Conservation (phyloP, 2,329 filamentous ascomycete species). For the Diplocarpon mali region DNA sequence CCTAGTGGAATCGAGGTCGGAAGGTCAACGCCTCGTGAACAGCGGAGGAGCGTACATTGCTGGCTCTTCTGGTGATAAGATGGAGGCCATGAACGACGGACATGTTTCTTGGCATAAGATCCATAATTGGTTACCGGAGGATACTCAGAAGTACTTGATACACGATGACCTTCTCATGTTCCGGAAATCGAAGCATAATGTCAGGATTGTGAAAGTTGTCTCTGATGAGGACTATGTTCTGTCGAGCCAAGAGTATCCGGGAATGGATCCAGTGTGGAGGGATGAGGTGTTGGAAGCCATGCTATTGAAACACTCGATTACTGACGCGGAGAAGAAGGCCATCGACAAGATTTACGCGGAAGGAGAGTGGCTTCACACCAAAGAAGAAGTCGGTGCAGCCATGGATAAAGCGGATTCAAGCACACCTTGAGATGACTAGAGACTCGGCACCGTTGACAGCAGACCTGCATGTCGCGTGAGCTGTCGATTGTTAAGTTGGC, state of each 20-base stretch:
- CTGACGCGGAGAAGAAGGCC: conserved; percentile 1
- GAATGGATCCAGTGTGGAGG: conserved; percentile 7
- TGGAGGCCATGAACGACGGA: conserved; percentile 34
- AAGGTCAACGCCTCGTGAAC: conserved; percentile 46
- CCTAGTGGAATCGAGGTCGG: conserved; percentile 42
- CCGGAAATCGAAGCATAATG: conserved; percentile 52
- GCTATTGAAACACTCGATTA: not conserved
- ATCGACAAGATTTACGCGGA: not conserved
- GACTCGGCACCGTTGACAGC: too few relatives aligned
- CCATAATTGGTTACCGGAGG: conserved; percentile 44
- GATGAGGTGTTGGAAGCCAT: conserved; percentile 5
- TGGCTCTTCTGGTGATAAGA: conserved; percentile 35
- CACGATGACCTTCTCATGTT: conserved; percentile 47
- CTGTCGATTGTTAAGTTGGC: too few relatives aligned
- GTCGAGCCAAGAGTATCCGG: conserved; percentile 7
- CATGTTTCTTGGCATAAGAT: conserved; percentile 51
- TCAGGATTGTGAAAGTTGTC: conserved; percentile 50
- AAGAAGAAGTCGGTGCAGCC: too few relatives aligned
- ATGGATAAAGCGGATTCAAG: too few relatives aligned
- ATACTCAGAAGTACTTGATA: conserved; percentile 50
- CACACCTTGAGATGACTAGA: too few relatives aligned
- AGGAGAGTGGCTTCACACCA: too few relatives aligned
- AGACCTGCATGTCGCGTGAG: too few relatives aligned
- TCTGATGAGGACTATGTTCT: conserved; percentile 36
- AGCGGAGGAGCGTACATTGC: conserved; percentile 51